These are phyloP conservation scores for Cyphellophora attinorum DNA, from an alignment of 2,329 filamentous ascomycete species.

Conservation along the genomic window DNA sequence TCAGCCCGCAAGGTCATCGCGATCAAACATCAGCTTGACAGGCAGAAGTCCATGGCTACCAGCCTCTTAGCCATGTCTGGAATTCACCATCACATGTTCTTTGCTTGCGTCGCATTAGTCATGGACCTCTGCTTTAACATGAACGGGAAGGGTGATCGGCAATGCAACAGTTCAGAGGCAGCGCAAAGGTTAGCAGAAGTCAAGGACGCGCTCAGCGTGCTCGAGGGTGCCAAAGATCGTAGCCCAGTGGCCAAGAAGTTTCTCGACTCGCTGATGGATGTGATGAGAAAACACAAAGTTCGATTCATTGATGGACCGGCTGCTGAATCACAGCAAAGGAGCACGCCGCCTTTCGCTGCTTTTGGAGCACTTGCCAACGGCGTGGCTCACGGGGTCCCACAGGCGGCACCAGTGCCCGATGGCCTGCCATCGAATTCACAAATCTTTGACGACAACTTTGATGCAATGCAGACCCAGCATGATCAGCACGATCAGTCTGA, in stretches of 20 bases:
- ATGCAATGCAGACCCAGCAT: too few species aligned
- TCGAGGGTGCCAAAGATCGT: conserved; percentile 25
- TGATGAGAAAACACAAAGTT: conserved; percentile 24
- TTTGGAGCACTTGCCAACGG: too few species aligned
- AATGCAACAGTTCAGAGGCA: too few species aligned
- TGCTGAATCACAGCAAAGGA: conserved; percentile 3
- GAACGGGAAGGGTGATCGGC: conserved; percentile 20
- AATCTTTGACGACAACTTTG: too few species aligned
- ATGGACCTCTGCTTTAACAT: conserved; percentile 33
- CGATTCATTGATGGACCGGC: conserved; percentile 4
- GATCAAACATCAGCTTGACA: conserved; percentile 26
- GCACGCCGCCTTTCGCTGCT: too few species aligned
- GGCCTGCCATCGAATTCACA: too few species aligned
- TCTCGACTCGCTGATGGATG: conserved; percentile 28
- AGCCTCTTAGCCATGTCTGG: conserved; percentile 16
- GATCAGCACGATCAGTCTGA: conserved; percentile 8
- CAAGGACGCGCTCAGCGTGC: conserved; percentile 26
- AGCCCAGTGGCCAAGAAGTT: conserved; percentile 24
- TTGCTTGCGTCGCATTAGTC: conserved; percentile 29
- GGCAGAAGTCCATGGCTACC: conserved; percentile 18
- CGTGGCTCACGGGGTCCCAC: too few species aligned
- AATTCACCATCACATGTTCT: conserved; percentile 29
- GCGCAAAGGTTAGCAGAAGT: conserved; percentile 28
- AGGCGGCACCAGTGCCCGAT: too few species aligned
- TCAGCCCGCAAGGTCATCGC: conserved; percentile 29